Evolutionary conservation across 352 stramenopile genomes (phyloP), one percentile per base, ranked within the genome.

Genomic region (Thraustochytrium sp.): DNA sequence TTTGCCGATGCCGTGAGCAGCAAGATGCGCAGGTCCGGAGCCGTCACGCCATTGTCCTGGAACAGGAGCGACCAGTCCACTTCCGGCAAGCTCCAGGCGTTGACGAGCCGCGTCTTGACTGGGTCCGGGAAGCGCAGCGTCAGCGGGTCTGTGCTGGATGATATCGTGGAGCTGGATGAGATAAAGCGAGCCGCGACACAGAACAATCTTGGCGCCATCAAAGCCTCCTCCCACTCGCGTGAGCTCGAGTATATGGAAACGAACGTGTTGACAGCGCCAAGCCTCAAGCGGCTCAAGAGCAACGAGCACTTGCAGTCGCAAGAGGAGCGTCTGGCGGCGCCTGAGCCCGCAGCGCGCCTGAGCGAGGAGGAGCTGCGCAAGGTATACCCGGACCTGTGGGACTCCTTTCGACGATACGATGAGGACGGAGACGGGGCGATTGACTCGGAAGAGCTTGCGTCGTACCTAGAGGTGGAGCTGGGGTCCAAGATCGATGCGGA

Each of bases 321-420:
- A 72, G 16, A 2, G 9, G n/a, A n/a, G n/a, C n/a, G n/a, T n/a
- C n/a, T n/a, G n/a, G n/a, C n/a, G n/a, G n/a, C n/a, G n/a, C n/a
- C n/a, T n/a, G n/a, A n/a, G n/a, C n/a, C 59, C 36, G 2, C 9
- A 34, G 40, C 29, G 40, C 34, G 2, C 26, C 46, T 18, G 4
- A 44, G 23, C 23, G 68, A 64, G 31, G 2, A 5, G 0, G 53
- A 80, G 38, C 68, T 80, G 5, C 31, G 40, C 31, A 72, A 80
- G 42, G 44, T 80, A 18, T 80, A 80, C 68, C 68, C 68, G 34
- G 68, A 80, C 37, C 34, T 80, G 23, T 68, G 68, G 68, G 68
- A 80, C 8, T 65, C 48, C 1, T 80, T 80, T 42, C 31, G 31
- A 16, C 68, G 68, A 8, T 80, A 80, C 46, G 68, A 80, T 26